phyloP scores from a whole-genome alignment of 805 yeast genomes.

The Lipomyces yamanashiensis region DNA sequence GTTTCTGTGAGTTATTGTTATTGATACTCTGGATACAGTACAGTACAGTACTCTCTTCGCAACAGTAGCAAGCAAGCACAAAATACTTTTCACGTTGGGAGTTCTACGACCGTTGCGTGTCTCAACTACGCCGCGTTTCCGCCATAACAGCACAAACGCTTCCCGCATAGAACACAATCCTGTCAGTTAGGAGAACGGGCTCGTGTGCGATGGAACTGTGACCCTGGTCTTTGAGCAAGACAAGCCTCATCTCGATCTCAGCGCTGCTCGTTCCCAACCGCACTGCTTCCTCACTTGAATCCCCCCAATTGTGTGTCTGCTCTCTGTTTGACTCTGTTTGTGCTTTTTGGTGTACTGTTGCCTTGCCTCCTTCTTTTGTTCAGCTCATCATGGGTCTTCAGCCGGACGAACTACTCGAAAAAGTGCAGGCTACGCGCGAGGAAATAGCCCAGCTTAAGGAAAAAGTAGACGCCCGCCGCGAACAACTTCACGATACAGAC shows the following conservation, averaged over 20 bases:
- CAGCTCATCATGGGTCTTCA: conserved; percentile 12
- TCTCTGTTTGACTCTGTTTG: not conserved
- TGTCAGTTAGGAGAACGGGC: conserved; percentile 7
- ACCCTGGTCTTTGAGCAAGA: not conserved
- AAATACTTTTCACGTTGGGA: conserved; percentile 9
- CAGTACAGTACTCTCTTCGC: not conserved
- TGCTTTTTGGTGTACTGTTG: not conserved
- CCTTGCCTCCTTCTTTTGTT: not conserved
- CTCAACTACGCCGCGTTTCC: not conserved
- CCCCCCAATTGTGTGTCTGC: not conserved
- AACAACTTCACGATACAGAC: conserved; percentile 30
- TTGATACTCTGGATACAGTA: not conserved
- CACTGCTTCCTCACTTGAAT: not conserved
- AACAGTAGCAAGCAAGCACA: too few species aligned
- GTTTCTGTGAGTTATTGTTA: not conserved
- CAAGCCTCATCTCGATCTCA: conserved; percentile 12
- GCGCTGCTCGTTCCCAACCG: not conserved
- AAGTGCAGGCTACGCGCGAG: conserved; percentile 33
- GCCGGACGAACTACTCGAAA: conserved; percentile 23
- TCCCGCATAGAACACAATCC: not conserved
- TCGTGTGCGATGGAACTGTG: conserved; percentile 14
- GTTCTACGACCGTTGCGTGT: not conserved
- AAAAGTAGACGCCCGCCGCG: conserved; percentile 32
- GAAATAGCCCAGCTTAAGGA: conserved; percentile 28
- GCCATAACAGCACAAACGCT: not conserved